Base-by-base conservation (phyloP, 2,329 filamentous ascomycete genomes). In the Colletotrichum caudatum region DNA sequence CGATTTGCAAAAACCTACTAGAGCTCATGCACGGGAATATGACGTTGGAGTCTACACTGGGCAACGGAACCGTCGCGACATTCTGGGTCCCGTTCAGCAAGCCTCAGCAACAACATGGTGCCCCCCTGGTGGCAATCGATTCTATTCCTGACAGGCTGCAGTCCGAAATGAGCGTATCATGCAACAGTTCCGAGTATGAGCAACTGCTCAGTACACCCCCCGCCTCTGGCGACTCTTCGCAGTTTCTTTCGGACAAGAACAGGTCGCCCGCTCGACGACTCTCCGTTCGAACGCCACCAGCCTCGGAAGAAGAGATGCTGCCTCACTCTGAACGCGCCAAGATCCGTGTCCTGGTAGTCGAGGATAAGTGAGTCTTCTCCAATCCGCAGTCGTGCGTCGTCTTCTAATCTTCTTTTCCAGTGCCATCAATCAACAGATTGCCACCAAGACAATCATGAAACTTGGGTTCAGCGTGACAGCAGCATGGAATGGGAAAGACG, bases 21-120 rank as follows among this genome's bases (percentile, higher is more conserved):
- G 91, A 94, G 71, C 81, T 95, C 35, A 95, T 96, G 93, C 89
- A 89, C 70, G 93, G 93, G 8, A 82, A 87, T n/a, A 95, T 96
- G 73, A 86, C 84, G 0, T 82, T 95, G 0, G 87, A 93, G 63
- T 94, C 92, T 0, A 88, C 85, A 2, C 79, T 92, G 1, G 92
- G 91, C 2, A 82, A 84, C 12, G 93, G 93, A 4, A 95, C 93
- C 0, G 92, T 86, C n/a, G 92, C 91, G 3, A 91, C 87, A 0
- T 94, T 95, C 78, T 92, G 88, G 86, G 92, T 95, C 58, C 91
- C 92, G 0, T 94, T 95, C 82, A 90, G 89, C 76, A 94, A 93
- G 74, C 88, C 91, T 3, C 89, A 90, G 57, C 87, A 79, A 14
- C 76, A 81, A 0, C 79, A 84, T 12, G 82, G 85, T 5, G 68